These are phyloP conservation scores for Aspergillus sp. DNA, from an alignment of 2,329 filamentous ascomycete species.

Conservation along the genomic window DNA sequence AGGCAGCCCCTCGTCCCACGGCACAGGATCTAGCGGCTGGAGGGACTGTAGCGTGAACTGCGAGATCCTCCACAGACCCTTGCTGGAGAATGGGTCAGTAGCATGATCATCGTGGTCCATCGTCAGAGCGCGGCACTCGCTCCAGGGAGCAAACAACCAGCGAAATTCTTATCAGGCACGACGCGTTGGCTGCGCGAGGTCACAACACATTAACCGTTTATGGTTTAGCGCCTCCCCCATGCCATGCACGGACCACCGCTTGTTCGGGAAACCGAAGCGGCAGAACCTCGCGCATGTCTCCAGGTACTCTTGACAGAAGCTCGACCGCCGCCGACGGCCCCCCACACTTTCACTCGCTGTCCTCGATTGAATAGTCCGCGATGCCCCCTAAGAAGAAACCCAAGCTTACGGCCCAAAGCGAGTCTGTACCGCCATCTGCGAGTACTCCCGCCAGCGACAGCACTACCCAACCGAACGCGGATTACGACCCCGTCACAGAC, in stretches of 20 bases:
- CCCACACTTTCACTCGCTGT: too few species aligned
- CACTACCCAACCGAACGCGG: constrained; percentile 33
- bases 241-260: constrained; percentile 27
- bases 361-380: background rate
- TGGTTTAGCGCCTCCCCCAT: constrained; percentile 10
- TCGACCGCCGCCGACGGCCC: background rate
- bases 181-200: constrained; percentile 23
- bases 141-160: background rate
- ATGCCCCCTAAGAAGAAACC: constrained; percentile 61
- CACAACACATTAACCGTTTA: constrained; percentile 16
- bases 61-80: constrained; percentile 37
- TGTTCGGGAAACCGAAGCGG: constrained; percentile 21
- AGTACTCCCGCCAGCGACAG: constrained; percentile 29
- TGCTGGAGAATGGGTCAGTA: constrained; percentile 33
- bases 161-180: constrained; percentile 12
- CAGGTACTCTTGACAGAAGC: background rate
- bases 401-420: constrained; percentile 40
- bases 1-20: constrained; percentile 34
- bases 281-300: background rate
- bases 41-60: constrained; percentile 36
- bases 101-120: constrained; percentile 26
- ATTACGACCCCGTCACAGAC: constrained; percentile 58
- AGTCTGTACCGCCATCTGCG: constrained; percentile 25
- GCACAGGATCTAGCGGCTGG: constrained; percentile 34
- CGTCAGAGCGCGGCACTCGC: constrained; percentile 10